These are phyloP conservation scores for Trichocladium uniseriatum DNA, from an alignment of 495 filamentous ascomycete species.

Conservation along the genomic window DNA sequence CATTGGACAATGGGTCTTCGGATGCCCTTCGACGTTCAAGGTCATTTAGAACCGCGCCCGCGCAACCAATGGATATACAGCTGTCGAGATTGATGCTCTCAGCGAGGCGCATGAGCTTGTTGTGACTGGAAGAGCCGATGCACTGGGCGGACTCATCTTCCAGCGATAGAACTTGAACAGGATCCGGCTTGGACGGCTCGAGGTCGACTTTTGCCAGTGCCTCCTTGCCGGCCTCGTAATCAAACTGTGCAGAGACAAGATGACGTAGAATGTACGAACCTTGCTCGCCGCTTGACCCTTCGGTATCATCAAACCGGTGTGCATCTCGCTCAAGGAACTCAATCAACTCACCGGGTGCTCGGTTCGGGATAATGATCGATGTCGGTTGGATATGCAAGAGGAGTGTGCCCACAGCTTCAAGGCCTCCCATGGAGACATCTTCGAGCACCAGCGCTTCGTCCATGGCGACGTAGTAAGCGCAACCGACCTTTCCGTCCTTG, in stretches of 20 bases:
- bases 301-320: conserved; percentile 29
- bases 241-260: conserved; percentile 69
- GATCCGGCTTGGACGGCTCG: conserved; percentile 37
- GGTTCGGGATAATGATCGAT: conserved; percentile 61
- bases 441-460: conserved; percentile 71
- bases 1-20: conserved; percentile 47
- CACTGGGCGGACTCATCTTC: conserved; percentile 40
- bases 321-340: conserved; percentile 36
- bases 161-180: conserved; percentile 46
- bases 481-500: conserved; percentile 66
- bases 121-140: conserved; percentile 48
- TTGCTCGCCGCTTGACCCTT: conserved; percentile 9
- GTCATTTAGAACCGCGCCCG: conserved; percentile 74
- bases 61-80: conserved; percentile 55
- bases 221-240: conserved; percentile 57
- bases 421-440: conserved; percentile 59
- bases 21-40: conserved; percentile 60
- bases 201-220: conserved; percentile 54
- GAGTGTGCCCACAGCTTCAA: conserved; percentile 67
- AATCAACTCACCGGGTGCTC: conserved; percentile 53
- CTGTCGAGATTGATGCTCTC: conserved; percentile 74
- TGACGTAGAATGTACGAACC: conserved; percentile 63
- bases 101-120: conserved; percentile 60
- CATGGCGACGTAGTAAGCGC: conserved; percentile 71
- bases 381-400: conserved; percentile 73